Evolutionary conservation across 139 green algal species (phyloP).

Genomic region (Chlamydomonas schloesseri): DNA sequence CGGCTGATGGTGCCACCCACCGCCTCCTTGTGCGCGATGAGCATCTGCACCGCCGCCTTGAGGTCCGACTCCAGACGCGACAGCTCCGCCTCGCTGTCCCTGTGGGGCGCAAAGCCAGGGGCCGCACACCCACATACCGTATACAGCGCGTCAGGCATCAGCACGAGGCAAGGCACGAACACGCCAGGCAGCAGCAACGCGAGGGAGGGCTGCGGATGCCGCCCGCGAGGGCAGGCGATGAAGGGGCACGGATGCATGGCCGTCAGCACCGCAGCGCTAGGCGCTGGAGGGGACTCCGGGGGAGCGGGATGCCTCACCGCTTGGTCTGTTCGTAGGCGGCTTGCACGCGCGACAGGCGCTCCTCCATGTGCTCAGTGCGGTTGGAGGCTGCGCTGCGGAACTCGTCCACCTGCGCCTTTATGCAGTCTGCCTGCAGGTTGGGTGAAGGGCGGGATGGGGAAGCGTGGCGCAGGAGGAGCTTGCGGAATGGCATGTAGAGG

Average conservation of each 20-base stretch:
- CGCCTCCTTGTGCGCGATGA: slow-evolving; percentile 66
- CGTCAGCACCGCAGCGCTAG: no score
- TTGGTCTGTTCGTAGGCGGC: slow-evolving; percentile 65
- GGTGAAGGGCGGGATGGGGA: background rate
- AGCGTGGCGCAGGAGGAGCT: no score
- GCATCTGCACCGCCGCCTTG: slow-evolving; percentile 62
- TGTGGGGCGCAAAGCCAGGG: slow-evolving; percentile 5
- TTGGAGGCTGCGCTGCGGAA: slow-evolving; percentile 61
- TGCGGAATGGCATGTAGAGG: no score
- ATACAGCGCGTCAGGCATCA: no score
- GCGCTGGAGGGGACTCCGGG: no score
- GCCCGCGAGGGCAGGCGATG: no score
- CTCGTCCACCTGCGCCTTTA: slow-evolving; percentile 55
- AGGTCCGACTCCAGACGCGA: slow-evolving; percentile 66
- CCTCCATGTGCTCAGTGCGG: slow-evolving; percentile 64
- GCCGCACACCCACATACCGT: no score
- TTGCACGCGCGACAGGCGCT: slow-evolving; percentile 38
- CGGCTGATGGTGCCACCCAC: background rate
- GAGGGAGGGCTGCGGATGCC: no score
- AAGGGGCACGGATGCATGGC: no score
- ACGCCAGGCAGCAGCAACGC: no score
- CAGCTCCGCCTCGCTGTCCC: slow-evolving; percentile 68
- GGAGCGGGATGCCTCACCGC: no score
- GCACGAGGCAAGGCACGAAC: no score
- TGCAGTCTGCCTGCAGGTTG: slow-evolving; percentile 5